Evolutionary conservation across 2,329 filamentous ascomycete species (phyloP).

Genomic region (Penicillium sp.): DNA sequence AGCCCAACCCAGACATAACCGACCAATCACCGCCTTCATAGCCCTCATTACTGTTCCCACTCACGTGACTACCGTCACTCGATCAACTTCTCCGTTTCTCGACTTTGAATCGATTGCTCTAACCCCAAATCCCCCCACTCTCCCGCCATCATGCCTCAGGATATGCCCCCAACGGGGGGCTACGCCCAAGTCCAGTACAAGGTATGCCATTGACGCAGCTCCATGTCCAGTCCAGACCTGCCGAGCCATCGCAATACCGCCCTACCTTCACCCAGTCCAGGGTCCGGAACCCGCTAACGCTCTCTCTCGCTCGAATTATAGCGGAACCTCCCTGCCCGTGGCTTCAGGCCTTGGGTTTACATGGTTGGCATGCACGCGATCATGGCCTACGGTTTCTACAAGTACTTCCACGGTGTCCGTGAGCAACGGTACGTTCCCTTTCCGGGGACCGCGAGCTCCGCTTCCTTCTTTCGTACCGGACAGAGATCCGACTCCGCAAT

Average conservation of each 20-base stretch:
- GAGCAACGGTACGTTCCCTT: constrained; percentile 77
- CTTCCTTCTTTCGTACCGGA: constrained; percentile 7
- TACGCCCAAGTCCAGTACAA: constrained; percentile 98
- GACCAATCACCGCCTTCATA: constrained; percentile 30
- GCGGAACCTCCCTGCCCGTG: constrained; percentile 89
- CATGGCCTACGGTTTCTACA: constrained; percentile 91
- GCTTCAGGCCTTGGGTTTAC: constrained; percentile 81
- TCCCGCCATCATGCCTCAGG: constrained; percentile 76
- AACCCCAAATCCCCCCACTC: constrained; percentile 22
- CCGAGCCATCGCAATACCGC: constrained; percentile 1
- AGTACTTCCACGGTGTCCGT: constrained; percentile 75
- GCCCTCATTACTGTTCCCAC: constrained; percentile 32
- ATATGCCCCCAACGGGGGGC: constrained; percentile 93
- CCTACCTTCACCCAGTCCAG: background rate
- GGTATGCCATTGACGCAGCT: constrained; percentile 53
- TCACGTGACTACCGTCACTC: constrained; percentile 31
- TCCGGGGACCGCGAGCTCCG: background rate
- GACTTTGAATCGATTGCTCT: constrained; percentile 6
- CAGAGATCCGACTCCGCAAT: constrained; percentile 3
- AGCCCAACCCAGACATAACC: constrained; percentile 7
- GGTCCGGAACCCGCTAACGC: background rate
- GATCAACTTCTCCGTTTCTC: constrained; percentile 31
- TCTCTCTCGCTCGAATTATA: constrained; percentile 36
- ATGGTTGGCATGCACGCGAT: constrained; percentile 74
- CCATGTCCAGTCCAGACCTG: constrained; percentile 1